A percentile compares a stretch with the other conserved stretches of the same genome.
These are phyloP conservation scores for Lasiodiplodia hormozganensis DNA, from an alignment of 2,329 filamentous ascomycete species.

Conservation along the genomic window DNA sequence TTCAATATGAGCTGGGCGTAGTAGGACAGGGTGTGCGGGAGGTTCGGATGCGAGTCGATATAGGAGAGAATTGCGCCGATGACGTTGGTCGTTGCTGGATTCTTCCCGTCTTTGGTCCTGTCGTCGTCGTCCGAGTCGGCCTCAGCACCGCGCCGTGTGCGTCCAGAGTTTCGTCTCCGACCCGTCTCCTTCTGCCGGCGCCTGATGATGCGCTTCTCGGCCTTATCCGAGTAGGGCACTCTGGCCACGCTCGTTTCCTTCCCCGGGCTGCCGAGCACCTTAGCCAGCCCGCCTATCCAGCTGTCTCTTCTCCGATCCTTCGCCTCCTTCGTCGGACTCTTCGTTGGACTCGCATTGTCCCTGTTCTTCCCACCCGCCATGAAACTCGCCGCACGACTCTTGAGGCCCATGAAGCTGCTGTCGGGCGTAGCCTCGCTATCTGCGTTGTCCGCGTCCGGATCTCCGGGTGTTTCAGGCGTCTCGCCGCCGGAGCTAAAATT, in stretches of 20 bases:
- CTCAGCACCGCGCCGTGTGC: conserved; percentile 30
- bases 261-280: conserved; percentile 34
- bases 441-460: conserved; percentile 38
- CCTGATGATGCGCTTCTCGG: conserved; percentile 49
- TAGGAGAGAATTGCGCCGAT: conserved; percentile 64
- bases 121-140: conserved; percentile 38
- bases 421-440: conserved; percentile 55
- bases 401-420: conserved; percentile 33
- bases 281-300: conserved; percentile 36
- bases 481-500: conserved; percentile 57
- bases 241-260: conserved; percentile 39
- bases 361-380: conserved; percentile 30
- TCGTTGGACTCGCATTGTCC: conserved; percentile 33
- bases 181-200: conserved; percentile 41
- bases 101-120: conserved; percentile 19
- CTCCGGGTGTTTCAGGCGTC: conserved; percentile 55
- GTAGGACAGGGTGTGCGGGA: conserved; percentile 70
- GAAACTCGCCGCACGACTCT: conserved; percentile 24
- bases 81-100: conserved; percentile 34
- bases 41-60: conserved; percentile 68
- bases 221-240: conserved; percentile 48
- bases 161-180: conserved; percentile 37
- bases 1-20: conserved; percentile 74
- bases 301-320: conserved; percentile 38
- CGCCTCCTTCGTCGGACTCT: conserved; percentile 43